Conservation (phyloP, 495 filamentous ascomycete species). For the Podospora pseudoanserina region DNA sequence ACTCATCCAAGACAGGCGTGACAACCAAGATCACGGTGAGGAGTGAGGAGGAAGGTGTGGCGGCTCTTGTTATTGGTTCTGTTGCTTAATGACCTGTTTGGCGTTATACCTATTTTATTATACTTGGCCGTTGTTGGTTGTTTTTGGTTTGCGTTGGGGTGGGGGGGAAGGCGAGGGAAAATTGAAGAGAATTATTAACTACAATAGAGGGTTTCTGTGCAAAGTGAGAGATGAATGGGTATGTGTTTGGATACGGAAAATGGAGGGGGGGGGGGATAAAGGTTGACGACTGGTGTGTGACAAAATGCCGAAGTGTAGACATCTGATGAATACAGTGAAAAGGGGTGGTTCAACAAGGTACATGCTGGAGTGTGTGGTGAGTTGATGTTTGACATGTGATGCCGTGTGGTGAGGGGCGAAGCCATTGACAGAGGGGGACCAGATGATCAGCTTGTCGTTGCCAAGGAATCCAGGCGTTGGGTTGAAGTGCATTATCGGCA, state of each 20-base stretch:
- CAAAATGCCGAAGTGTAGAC: not conserved
- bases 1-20: conserved; percentile 83
- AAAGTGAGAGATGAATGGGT: not conserved
- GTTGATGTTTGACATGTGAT: not conserved
- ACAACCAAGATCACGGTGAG: conserved; percentile 90
- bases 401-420: not conserved
- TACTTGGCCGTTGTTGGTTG: not conserved
- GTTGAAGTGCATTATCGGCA: not conserved
- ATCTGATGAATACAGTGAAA: not conserved
- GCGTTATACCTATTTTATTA: conserved; percentile 19
- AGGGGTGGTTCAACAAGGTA: not conserved
- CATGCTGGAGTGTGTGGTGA: not conserved
- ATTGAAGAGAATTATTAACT: conserved; percentile 14
- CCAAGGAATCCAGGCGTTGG: not conserved
- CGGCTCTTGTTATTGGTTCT: conserved; percentile 75
- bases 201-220: not conserved
- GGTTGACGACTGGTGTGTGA: not conserved
- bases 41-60: conserved; percentile 89
- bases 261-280: not conserved
- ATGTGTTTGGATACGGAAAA: not conserved
- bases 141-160: not conserved
- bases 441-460: not conserved
- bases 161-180: not conserved
- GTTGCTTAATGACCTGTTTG: conserved; percentile 60
- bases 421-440: not conserved